Conservation (phyloP, 805 yeast genomes). For the Brettanomyces custersianus region DNA sequence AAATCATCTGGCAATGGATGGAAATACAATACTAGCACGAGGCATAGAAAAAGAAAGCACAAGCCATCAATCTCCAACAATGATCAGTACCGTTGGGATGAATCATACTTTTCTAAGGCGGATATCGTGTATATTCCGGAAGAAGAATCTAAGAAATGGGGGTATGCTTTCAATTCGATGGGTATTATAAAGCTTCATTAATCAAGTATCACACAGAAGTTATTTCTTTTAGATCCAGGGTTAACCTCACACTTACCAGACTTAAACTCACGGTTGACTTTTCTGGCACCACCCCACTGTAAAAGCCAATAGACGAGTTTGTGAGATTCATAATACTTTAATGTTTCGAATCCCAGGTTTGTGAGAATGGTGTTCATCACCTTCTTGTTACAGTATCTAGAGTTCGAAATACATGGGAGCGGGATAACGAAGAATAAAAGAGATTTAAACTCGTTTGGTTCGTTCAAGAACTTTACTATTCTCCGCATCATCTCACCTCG, state of each 20-base stretch:
- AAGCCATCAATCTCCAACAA: background rate
- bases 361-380: conserved; percentile 31
- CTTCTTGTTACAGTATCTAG: conserved; percentile 52
- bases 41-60: background rate
- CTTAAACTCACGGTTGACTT: conserved; percentile 7
- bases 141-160: no score
- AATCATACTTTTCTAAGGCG: background rate
- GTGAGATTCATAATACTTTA: conserved; percentile 46
- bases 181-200: no score
- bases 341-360: conserved; percentile 48
- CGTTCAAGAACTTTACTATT: conserved; percentile 46
- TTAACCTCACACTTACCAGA: conserved; percentile 40
- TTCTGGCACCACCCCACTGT: conserved; percentile 32
- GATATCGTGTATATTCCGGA: no score
- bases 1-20: no score
- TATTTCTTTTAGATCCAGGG: conserved; percentile 55
- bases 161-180: no score
- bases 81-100: background rate
- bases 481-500: conserved; percentile 74
- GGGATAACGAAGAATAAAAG: conserved; percentile 77
- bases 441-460: conserved; percentile 23
- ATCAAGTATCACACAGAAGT: conserved; percentile 46
- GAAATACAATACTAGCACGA: background rate
- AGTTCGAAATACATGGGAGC: conserved; percentile 74
- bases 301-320: conserved; percentile 71